phyloP scores from a whole-genome alignment of 164 flowering plant species.

The Macadamia tetraphylla region DNA sequence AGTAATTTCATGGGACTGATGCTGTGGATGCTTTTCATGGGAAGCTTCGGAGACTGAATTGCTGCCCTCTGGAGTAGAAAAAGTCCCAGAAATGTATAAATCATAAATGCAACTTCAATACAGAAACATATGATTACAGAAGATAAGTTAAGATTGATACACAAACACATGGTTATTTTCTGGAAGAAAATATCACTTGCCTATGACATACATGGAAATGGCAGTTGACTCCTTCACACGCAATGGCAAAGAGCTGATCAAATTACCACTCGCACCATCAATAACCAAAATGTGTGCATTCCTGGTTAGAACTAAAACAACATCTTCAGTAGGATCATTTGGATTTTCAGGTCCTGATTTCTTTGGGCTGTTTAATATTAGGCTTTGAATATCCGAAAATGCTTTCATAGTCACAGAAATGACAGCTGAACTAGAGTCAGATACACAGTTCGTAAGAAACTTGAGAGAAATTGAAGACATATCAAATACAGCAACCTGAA shows the following conservation, averaged over 20 bases:
- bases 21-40: constrained; percentile 24
- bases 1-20: constrained; percentile 20
- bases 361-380: constrained; percentile 24
- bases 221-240: constrained; percentile 45
- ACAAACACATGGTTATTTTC: not conserved
- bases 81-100: constrained; percentile 7
- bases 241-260: constrained; percentile 34
- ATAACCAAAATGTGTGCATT: constrained; percentile 50
- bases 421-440: constrained; percentile 42
- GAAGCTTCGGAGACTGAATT: constrained; percentile 17
- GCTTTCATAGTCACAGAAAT: constrained; percentile 37
- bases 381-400: constrained; percentile 13
- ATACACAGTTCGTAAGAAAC: constrained; percentile 39
- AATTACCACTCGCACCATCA: constrained; percentile 42
- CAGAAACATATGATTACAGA: constrained; percentile 4
- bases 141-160: constrained; percentile 13
- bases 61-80: constrained; percentile 34
- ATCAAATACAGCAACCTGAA: constrained; percentile 76
- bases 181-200: constrained; percentile 39
- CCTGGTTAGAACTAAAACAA: constrained; percentile 48
- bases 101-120: not conserved
- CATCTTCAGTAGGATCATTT: constrained; percentile 23
- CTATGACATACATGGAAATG: constrained; percentile 67
- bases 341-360: constrained; percentile 21
- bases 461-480: constrained; percentile 38